These are phyloP conservation scores for Hypoxylon sp. DNA, from an alignment of 2,329 filamentous ascomycete species.

Conservation along the genomic window DNA sequence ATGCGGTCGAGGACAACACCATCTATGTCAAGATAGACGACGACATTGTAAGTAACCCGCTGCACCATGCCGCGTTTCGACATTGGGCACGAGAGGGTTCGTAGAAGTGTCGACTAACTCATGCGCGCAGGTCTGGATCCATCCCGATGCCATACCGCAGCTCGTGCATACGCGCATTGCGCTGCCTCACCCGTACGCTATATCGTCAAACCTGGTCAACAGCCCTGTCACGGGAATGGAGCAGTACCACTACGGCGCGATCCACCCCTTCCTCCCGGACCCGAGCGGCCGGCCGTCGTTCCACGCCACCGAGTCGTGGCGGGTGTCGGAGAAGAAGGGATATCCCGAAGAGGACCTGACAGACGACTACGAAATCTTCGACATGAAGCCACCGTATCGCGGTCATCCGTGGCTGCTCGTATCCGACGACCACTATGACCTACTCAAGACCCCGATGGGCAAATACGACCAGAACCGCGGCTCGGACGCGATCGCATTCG, in stretches of 20 bases:
- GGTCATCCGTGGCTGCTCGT: constrained; percentile 62
- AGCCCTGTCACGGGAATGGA: constrained; percentile 62
- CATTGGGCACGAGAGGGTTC: neutral
- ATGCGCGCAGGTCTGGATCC: constrained; percentile 39
- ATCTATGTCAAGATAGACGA: constrained; percentile 57
- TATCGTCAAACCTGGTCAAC: constrained; percentile 66
- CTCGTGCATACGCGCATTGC: constrained; percentile 61
- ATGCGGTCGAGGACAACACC: constrained; percentile 44
- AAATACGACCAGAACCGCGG: constrained; percentile 52
- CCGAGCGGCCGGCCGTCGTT: constrained; percentile 38
- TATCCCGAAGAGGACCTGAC: constrained; percentile 34
- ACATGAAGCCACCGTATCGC: constrained; percentile 48
- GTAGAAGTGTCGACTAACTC: constrained; percentile 9
- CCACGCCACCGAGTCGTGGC: constrained; percentile 48
- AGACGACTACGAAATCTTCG: constrained; percentile 44
- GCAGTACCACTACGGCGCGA: constrained; percentile 61
- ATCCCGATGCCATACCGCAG: constrained; percentile 56
- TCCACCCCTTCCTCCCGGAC: constrained; percentile 63
- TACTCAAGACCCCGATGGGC: constrained; percentile 57
- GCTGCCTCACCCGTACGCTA: constrained; percentile 58
- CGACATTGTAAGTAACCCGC: constrained; percentile 49
- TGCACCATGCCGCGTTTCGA: neutral
- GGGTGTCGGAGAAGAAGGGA: constrained; percentile 44
- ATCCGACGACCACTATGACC: constrained; percentile 50
- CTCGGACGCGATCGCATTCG: constrained; percentile 47